Percentiles rank a stretch among this genome's conserved stretches.
phyloP scores from a whole-genome alignment of 805 yeast species.

The Barnettozyma wickerhamii region DNA sequence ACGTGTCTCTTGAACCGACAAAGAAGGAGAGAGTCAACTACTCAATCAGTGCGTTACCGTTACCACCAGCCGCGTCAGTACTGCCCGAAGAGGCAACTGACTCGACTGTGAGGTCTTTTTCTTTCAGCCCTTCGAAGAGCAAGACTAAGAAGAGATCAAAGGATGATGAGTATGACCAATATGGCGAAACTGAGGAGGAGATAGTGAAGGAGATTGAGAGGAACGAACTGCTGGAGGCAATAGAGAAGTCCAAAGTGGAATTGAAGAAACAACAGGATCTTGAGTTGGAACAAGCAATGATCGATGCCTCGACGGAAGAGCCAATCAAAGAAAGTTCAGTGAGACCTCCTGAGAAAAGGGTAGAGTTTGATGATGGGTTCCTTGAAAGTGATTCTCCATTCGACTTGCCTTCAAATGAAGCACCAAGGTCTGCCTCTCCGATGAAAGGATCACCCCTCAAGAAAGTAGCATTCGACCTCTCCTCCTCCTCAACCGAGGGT shows the following conservation, averaged over 20 bases:
- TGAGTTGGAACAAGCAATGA: conserved; percentile 19
- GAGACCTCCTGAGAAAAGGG: too few species aligned
- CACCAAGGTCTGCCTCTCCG: not conserved
- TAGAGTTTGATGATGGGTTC: not conserved
- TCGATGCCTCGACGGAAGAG: conserved; percentile 31
- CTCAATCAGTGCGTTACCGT: conserved; percentile 39
- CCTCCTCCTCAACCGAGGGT: too few species aligned
- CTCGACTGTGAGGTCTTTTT: conserved; percentile 17
- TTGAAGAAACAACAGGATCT: conserved; percentile 39
- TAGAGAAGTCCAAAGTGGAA: conserved; percentile 43
- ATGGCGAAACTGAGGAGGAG: too few species aligned
- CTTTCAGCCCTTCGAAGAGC: conserved; percentile 20
- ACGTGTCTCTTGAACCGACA: conserved; percentile 42
- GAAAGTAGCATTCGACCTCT: too few species aligned
- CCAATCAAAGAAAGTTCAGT: conserved; percentile 21
- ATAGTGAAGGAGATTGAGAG: conserved; percentile 29
- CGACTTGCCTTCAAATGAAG: not conserved
- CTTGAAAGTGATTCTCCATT: not conserved
- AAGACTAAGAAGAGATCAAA: conserved; percentile 15
- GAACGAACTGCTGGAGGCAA: conserved; percentile 34
- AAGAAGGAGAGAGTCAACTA: conserved; percentile 29
- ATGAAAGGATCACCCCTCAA: too few species aligned
- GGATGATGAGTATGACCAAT: conserved; percentile 22
- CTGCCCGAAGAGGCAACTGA: conserved; percentile 12
- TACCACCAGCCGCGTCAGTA: conserved; percentile 26